Base-by-base conservation (phyloP, 139 green algal species). In the Asterochloris erici region DNA sequence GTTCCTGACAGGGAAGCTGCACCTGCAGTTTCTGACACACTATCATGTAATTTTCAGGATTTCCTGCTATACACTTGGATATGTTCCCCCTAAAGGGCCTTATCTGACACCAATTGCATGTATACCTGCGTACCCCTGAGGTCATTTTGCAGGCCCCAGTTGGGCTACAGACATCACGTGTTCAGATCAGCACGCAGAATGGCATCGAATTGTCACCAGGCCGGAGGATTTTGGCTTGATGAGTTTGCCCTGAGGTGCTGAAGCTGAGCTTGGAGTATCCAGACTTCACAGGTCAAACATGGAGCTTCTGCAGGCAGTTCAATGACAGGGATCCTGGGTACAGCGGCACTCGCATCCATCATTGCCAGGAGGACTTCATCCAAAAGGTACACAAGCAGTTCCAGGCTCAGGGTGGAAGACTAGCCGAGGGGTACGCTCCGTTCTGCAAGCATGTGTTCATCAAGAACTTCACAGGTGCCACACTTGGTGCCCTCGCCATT, bases 361-460 rank as follows among this genome's bases (percentile, higher is more conserved):
- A 77, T 68, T 85, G 91, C 86, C 93, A 96, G 83, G 89, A 66
- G 0, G 87, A 93, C 1, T 97, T 98, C 77, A 87, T 96, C 12
- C 38, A 84, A 9, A 68, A 84, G 11, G 83, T 97, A 14, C 38
- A 54, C 38, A 89, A 97, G 29, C 77, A 90, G 16, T 16, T 81
- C 23, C 75, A 85, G 66, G 47, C 62, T 38, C 28, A 73, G 70
- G 74, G 26, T 17, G 38, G 29, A 23, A 38, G 83, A 54, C 90
- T 97, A 68, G 84, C 92, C 9, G 94, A 97, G 28, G 96, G 96
- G 61, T 98, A 98, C 81, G 96, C 96, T 10, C 93, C 94, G 19
- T 98, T 98, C 82, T 98, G 96, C 92, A 98, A 98, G 86, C 95
- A 98, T 86, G 77, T 98, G 0, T 98, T 98, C 62, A 87, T 98